Percentiles rank a stretch among this genome's conserved stretches.
phyloP scores from a whole-genome alignment of 768 basidiomycete genomes.

The Suillus subluteus region DNA sequence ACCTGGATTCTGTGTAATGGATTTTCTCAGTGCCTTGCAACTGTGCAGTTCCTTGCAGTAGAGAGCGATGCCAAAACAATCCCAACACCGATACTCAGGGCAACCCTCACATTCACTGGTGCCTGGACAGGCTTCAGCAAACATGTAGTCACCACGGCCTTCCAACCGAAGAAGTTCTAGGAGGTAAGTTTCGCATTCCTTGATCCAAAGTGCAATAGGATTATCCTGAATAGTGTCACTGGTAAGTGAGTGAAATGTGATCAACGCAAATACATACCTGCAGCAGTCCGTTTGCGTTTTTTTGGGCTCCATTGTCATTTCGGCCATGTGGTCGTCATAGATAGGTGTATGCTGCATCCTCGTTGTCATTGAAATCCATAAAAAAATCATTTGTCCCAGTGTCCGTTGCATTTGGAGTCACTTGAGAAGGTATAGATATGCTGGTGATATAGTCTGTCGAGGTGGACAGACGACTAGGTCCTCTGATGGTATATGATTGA shows the following conservation, averaged over 20 bases:
- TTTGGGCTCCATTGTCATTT: background rate
- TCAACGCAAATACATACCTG: background rate
- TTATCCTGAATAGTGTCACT: slow-evolving; percentile 3
- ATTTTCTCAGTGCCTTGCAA: too few relatives aligned
- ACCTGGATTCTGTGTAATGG: too few relatives aligned
- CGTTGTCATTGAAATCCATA: background rate
- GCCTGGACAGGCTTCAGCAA: background rate
- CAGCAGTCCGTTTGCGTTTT: background rate
- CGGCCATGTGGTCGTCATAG: background rate
- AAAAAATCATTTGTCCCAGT: background rate
- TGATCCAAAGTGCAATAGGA: slow-evolving; percentile 2
- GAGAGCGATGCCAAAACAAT: too few relatives aligned
- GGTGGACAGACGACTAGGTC: background rate
- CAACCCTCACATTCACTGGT: too few relatives aligned
- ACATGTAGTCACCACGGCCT: slow-evolving; percentile 13
- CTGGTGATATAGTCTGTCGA: background rate
- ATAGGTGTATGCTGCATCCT: background rate
- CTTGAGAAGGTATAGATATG: background rate
- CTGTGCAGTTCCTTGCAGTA: too few relatives aligned
- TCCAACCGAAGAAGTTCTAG: slow-evolving; percentile 13
- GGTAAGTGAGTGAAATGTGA: background rate
- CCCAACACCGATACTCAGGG: too few relatives aligned
- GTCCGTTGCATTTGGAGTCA: background rate
- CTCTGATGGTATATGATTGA: background rate
- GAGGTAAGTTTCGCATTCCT: slow-evolving; percentile 7